Conservation (phyloP, 2,329 filamentous ascomycete genomes). For the Fusarium sp. region DNA sequence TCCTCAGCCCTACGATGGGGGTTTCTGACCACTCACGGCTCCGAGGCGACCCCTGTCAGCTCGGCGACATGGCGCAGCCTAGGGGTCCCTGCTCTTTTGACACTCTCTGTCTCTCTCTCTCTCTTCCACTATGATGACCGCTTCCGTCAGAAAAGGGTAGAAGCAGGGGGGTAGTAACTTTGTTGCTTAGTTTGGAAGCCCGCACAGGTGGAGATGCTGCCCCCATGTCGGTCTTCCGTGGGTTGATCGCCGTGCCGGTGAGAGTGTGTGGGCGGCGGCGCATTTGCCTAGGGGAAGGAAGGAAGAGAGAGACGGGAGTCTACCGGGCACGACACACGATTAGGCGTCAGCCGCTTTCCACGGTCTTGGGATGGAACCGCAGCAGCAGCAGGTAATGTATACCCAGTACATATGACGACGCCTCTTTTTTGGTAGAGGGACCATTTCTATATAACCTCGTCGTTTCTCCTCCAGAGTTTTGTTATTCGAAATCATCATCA, state of each 20-base stretch:
- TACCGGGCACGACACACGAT: conserved; percentile 5
- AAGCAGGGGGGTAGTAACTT: conserved; percentile 2
- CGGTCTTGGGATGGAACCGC: conserved; percentile 7
- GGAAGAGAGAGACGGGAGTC: background rate
- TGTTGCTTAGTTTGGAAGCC: conserved; percentile 38
- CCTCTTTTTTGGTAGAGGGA: conserved; percentile 4
- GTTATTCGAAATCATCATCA: conserved; percentile 20
- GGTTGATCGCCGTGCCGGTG: background rate
- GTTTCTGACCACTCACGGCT: conserved; percentile 30
- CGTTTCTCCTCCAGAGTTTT: conserved; percentile 10
- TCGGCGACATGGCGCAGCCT: conserved; percentile 38
- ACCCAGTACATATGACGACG: conserved; percentile 11
- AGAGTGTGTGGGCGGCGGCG: conserved; percentile 16
- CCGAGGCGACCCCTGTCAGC: conserved; percentile 33
- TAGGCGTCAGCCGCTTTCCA: conserved; percentile 36
- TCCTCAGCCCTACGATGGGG: conserved; percentile 33
- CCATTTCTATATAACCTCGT: conserved; percentile 32
- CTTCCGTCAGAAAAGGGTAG: conserved; percentile 15
- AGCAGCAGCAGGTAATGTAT: conserved; percentile 1
- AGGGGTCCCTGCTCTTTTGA: background rate
- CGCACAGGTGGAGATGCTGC: background rate
- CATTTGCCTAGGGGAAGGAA: background rate
- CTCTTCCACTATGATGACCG: conserved; percentile 13
- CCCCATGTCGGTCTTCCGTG: background rate
- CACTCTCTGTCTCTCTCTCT: background rate